Evolutionary conservation across 306 rosid genomes (phyloP), one percentile per base, ranked within the genome.

Genomic region (Nissolia schottii): DNA sequence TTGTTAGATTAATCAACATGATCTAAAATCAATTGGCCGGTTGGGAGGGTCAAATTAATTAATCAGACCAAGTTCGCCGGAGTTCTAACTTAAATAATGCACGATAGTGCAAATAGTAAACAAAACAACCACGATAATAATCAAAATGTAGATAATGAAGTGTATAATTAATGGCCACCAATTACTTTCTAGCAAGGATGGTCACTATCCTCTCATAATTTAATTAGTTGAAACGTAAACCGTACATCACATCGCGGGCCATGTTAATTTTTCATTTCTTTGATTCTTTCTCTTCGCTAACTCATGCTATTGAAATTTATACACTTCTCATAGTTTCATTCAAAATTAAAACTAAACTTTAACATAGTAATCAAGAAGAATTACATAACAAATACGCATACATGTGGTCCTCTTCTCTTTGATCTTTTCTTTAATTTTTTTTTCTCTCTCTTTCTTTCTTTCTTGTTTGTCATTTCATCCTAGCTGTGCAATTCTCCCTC

Each of bases 401-500:
- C 64, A 68, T 62, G 77, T 62, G 81, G 31, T 40, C 37, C n/a
- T 18, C n/a, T 5, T 1, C 6, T 15, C 59, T 18, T 2, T 34
- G 18, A 28, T 7, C 2, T 53, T 34, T 58, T 12, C 6, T 24
- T 11, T 51, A 0, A 4, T 0, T 45, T 45, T 45, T 45, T n/a
- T n/a, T n/a, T n/a, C n/a, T n/a, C n/a, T n/a, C n/a, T n/a, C n/a
- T n/a, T n/a, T n/a, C n/a, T n/a, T n/a, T 45, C 0, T 45, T 45
- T 45, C 13, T 27, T 22, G 74, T 75, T 64, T 80, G 74, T 80
- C 79, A 71, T 40, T 27, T 50, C 63, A 66, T 71, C 49, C 68
- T 71, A 77, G 79, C 49, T 71, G 78, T 81, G 70, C 73, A 81
- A 24, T 29, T 66, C 67, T 53, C 41, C 68, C 79, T 77, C 79